Base-by-base conservation (phyloP, 805 yeast species). In the Yamadazyma laniorum region DNA sequence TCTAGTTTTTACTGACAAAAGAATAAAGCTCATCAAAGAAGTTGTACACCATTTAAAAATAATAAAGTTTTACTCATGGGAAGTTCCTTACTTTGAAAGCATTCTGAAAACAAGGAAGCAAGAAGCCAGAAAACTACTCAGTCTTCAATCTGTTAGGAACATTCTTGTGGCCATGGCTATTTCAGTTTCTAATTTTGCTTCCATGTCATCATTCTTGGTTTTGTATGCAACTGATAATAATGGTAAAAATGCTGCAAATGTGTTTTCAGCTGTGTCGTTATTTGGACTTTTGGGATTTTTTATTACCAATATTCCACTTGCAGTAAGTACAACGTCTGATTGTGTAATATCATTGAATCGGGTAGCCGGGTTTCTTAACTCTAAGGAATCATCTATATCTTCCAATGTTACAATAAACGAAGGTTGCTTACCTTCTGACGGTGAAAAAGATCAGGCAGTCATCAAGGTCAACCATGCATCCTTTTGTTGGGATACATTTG, bases 51-150 rank as follows among this genome's bases (percentile, higher is more conserved):
- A 84, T 47, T 75, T 90, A 72, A 85, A 84, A 52, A 74, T 82
- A 56, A 85, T 90, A 58, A 90, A 90, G 64, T 83, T 76, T 56
- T 90, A 89, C 57, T 85, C 95, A 1, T 90, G 96, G 96, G 97
- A 90, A 63, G 69, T 68, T 18, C 88, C 96, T 0, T 90, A 87
- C 55, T 68, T 70, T 35, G 57, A 70, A 6, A 64, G 72, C 39
- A 72, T 90, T 23, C 53, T 74, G 12, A 67, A 66, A 12, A 66
- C 77, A 19, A 76, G 97, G 56, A 51, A 54, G 1, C 52, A 63
- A 16, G 97, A 89, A 60, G 79, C 85, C 71, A 49, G 53, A 3
- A 63, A 69, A 34, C 72, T 90, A 42, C 72, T 79, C 46, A 70
- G 65, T 40, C 74, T 87, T 67, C 90, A 85, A 51, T 68, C 79